Evolutionary conservation across 1,139 yeast species (phyloP), one percentile per base, ranked within the genome.

Genomic region (Ogataea hybrid): DNA sequence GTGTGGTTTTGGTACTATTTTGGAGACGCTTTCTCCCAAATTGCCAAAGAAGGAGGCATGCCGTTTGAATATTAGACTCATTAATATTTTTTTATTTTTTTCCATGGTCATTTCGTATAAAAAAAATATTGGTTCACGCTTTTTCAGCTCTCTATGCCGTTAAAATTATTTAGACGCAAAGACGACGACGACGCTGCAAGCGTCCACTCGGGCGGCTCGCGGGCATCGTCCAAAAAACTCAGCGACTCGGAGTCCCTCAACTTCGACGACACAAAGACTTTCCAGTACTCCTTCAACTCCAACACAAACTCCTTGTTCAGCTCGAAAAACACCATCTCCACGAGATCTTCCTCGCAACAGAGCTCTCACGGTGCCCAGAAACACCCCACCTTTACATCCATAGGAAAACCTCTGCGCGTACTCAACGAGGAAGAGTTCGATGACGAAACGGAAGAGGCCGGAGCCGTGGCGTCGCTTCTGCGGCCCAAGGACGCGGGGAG

Each of bases 331-430:
- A 59, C 63, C 2, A 28, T 57, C 23, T 55, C 61, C 7, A 58
- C 64, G 2, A 59, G 56, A 7, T 28, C 42, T 18, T 58, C 60
- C 14, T 51, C 61, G 6, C 49, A 56, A 8, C 56, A 56, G 20
- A 53, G 59, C 16, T 43, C 53, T 6, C 42, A 45, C 31, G 39
- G 38, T 16, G 42, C 46, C 11, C 15, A 32, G 5, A 30, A 39
- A 17, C 30, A 44, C 25, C 14, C 48, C 28, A 23, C 38, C 30
- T 49, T 62, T 22, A 54, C 54, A 1, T 62, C 64, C 37, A 58
- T 70, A 9, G 76, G 75, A 8, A 61, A 66, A 43, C 73, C 75
- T 0, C 51, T 71, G 28, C 56, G 73, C 38, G 73, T 71, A 1
- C 56, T 68, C 17, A 60, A 64, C 21, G 69, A 63, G 43, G 65